phyloP scores from a whole-genome alignment of 163 green algal genomes.

The Prototheca cutis region DNA sequence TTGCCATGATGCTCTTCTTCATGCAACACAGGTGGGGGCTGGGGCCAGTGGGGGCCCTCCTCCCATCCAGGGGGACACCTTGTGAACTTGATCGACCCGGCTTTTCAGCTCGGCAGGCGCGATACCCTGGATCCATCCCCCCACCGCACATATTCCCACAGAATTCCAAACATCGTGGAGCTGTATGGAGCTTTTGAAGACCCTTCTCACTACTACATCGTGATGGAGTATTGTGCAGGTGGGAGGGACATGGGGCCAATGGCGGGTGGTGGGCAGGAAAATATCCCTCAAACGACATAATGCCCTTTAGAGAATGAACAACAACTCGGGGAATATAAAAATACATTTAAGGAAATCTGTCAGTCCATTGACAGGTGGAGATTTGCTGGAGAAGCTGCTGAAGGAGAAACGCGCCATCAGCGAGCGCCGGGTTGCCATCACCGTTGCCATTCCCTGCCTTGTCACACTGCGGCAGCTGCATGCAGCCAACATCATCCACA shows the following conservation, averaged over 20 bases:
- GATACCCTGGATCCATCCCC: not conserved
- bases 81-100: no score
- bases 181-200: slow-evolving; percentile 69
- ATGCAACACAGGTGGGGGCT: slow-evolving; percentile 30
- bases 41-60: no score
- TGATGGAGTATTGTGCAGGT: slow-evolving; percentile 71
- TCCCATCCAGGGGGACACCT: no score
- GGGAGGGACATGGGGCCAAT: no score
- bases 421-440: slow-evolving; percentile 32
- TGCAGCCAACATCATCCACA: slow-evolving; percentile 59
- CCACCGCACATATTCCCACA: not conserved
- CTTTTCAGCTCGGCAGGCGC: no score
- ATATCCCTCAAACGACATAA: no score
- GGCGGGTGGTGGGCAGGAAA: no score
- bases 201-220: slow-evolving; percentile 59
- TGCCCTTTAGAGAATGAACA: not conserved
- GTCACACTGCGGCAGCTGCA: slow-evolving; percentile 56
- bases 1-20: slow-evolving; percentile 63
- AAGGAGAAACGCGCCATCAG: slow-evolving; percentile 32
- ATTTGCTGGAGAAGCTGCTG: slow-evolving; percentile 61
- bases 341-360: not conserved
- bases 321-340: not conserved
- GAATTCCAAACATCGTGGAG: slow-evolving; percentile 41
- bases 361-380: slow-evolving; percentile 23
- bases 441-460: slow-evolving; percentile 44